These are phyloP conservation scores for Liquidambar formosana DNA, from an alignment of 164 flowering plant species.

Conservation along the genomic window DNA sequence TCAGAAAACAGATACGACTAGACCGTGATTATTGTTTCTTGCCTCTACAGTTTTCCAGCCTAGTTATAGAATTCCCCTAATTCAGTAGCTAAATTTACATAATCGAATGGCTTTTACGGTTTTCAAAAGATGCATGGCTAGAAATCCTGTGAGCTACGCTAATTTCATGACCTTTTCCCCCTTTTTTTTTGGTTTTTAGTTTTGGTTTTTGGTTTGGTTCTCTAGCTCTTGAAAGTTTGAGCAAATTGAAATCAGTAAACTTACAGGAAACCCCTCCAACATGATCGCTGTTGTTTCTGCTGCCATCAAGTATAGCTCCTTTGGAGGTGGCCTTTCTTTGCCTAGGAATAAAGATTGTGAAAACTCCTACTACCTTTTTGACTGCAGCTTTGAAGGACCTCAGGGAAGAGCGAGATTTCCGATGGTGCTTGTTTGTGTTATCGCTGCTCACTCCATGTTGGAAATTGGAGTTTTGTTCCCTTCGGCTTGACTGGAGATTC, in stretches of 20 bases:
- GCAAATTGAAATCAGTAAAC: conserved; percentile 10
- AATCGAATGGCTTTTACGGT: no score
- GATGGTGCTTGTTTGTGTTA: conserved; percentile 1
- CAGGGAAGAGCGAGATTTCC: conserved; percentile 8
- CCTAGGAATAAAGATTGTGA: conserved; percentile 12
- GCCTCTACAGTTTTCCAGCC: no score
- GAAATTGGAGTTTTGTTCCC: conserved; percentile 8
- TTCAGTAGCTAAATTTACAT: no score
- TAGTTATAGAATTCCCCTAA: no score
- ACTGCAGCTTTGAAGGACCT: conserved; percentile 24
- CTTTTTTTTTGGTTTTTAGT: no score
- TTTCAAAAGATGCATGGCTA: no score
- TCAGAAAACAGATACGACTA: no score
- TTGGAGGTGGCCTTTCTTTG: conserved; percentile 2
- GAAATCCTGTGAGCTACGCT: no score
- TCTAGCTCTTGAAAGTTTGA: no score
- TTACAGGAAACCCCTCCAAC: conserved; percentile 24
- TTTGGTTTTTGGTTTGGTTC: no score
- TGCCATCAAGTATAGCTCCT: background rate
- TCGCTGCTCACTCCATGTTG: background rate
- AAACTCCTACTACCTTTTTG: conserved; percentile 27
- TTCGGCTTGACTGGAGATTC: conserved; percentile 1
- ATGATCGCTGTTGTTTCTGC: background rate
- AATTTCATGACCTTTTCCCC: no score
- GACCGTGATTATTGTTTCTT: no score